Percentiles rank a stretch among this genome's conserved stretches.
phyloP scores from a whole-genome alignment of 805 yeast species.

The Saturnispora gosingensis region DNA sequence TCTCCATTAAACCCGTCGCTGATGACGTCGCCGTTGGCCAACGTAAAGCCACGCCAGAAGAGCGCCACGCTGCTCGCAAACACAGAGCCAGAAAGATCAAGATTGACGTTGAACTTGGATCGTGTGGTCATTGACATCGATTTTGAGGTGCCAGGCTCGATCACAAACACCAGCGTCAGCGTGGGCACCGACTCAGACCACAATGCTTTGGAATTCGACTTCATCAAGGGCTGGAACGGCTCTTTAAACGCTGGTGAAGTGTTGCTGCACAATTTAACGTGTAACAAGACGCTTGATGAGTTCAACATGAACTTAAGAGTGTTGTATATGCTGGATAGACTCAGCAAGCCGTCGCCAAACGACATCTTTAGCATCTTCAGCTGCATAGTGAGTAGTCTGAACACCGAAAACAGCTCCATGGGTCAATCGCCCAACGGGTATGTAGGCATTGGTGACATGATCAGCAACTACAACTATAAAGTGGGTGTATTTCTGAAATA shows the following conservation, averaged over 20 bases:
- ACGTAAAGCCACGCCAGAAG: neutral
- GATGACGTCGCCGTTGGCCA: neutral
- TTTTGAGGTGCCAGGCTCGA: constrained; percentile 1
- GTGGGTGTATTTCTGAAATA: constrained; percentile 27
- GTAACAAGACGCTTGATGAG: constrained; percentile 22
- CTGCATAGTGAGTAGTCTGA: constrained; percentile 20
- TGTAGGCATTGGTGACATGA: constrained; percentile 22
- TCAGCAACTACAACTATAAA: constrained; percentile 22
- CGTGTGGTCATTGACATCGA: constrained; percentile 8
- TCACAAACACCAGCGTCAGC: constrained; percentile 1
- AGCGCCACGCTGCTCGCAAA: neutral
- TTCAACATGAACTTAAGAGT: constrained; percentile 28
- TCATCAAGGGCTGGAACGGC: constrained; percentile 14
- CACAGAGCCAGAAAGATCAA: neutral
- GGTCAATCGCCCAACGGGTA: constrained; percentile 16
- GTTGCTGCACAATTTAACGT: constrained; percentile 21
- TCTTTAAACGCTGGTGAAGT: constrained; percentile 22
- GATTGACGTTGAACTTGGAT: constrained; percentile 6
- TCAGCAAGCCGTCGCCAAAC: constrained; percentile 23
- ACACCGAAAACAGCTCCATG: neutral
- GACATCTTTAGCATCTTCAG: constrained; percentile 28
- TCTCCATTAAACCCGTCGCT: constrained; percentile 2
- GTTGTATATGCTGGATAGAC: constrained; percentile 25
- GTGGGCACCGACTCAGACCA: constrained; percentile 5
- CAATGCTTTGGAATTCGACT: neutral